These are phyloP conservation scores for Pinguiococcus pyrenoidosus DNA, from an alignment of 108 stramenopile species.

Conservation along the genomic window DNA sequence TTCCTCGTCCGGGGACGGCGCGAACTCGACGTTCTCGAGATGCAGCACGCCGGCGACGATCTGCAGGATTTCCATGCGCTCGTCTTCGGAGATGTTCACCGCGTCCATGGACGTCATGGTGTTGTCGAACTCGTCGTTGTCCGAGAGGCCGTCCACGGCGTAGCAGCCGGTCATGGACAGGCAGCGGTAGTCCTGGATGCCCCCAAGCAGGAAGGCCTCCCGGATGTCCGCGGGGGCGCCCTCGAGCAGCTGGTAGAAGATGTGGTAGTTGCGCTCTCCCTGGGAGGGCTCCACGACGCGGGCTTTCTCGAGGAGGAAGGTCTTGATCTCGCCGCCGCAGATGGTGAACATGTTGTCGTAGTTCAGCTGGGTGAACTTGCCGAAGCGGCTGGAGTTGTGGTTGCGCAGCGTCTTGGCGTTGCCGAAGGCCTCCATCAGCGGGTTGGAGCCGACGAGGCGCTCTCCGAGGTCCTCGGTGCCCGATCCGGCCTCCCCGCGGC, in stretches of 20 bases:
- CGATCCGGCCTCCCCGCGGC: background rate
- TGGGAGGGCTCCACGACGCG: conserved; percentile 70
- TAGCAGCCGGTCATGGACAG: conserved; percentile 13
- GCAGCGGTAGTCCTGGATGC: conserved; percentile 25
- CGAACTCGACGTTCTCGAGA: conserved; percentile 72
- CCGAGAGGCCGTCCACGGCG: conserved; percentile 58
- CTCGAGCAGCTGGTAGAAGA: conserved; percentile 70
- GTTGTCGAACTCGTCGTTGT: conserved; percentile 57
- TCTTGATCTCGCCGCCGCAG: conserved; percentile 58
- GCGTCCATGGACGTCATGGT: conserved; percentile 47
- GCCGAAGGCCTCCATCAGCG: conserved; percentile 63
- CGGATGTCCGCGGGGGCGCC: conserved; percentile 56
- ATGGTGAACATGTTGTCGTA: conserved; percentile 35
- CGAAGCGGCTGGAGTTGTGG: conserved; percentile 69
- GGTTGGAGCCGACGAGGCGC: conserved; percentile 1
- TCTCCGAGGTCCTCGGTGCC: conserved; percentile 10
- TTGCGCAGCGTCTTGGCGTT: conserved; percentile 76
- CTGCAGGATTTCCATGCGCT: conserved; percentile 45
- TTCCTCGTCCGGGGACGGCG: conserved; percentile 49
- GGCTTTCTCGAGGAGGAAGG: conserved; percentile 82
- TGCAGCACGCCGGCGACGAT: conserved; percentile 67
- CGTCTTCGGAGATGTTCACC: conserved; percentile 54
- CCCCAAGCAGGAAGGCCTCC: conserved; percentile 52
- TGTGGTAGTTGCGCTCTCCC: conserved; percentile 78
- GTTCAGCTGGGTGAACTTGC: conserved; percentile 71